A percentile compares a stretch with the other conserved stretches of the same genome.
phyloP scores from a whole-genome alignment of 2,329 filamentous ascomycete species.

The Fusarium beomiforme region DNA sequence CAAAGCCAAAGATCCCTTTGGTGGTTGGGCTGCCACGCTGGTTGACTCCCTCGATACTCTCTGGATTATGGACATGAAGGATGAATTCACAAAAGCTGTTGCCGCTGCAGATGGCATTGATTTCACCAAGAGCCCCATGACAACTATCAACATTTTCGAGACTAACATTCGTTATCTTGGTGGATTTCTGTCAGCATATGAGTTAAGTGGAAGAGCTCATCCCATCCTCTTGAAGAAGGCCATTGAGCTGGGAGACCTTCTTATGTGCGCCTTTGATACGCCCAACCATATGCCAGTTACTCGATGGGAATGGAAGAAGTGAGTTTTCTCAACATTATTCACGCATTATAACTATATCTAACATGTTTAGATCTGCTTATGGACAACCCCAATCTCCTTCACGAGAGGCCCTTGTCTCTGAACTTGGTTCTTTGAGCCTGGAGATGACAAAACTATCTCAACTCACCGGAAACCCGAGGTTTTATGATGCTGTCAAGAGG shows the following conservation, averaged over 20 bases:
- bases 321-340: conserved; percentile 3
- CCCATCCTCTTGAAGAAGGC: conserved; percentile 67
- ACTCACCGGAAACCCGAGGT: conserved; percentile 67
- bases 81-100: conserved; percentile 71
- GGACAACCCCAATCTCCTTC: conserved; percentile 38
- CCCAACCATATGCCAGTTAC: conserved; percentile 68
- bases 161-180: conserved; percentile 75
- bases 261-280: conserved; percentile 73
- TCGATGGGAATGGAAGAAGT: conserved; percentile 43
- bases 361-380: conserved; percentile 35
- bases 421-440: conserved; percentile 64
- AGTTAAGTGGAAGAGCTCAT: conserved; percentile 63
- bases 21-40: conserved; percentile 72
- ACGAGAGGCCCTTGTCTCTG: conserved; percentile 39
- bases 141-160: conserved; percentile 71
- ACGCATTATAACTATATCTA: conserved; percentile 3
- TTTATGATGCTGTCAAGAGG: conserved; percentile 69
- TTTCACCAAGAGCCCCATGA: conserved; percentile 60
- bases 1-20: conserved; percentile 63
- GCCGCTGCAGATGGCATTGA: conserved; percentile 66
- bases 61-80: conserved; percentile 74
- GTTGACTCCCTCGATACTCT: conserved; percentile 73
- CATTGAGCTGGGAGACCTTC: conserved; percentile 67
- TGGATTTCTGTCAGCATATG: conserved; percentile 72
- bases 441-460: conserved; percentile 74